Conservation (phyloP, 164 flowering plant species). For the Amborella trichopoda region DNA sequence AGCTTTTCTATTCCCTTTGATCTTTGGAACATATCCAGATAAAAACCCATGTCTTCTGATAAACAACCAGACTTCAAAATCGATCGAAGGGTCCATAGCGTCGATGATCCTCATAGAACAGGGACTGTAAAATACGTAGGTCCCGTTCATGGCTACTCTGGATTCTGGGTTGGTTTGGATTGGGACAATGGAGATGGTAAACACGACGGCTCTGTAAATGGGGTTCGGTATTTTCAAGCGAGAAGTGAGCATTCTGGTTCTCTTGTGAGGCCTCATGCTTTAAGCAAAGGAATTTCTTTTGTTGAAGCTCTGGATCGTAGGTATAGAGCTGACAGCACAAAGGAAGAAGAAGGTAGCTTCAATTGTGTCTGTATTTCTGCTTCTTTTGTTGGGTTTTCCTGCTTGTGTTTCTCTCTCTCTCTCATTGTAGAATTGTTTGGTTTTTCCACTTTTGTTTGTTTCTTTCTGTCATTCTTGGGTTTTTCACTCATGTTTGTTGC, state of each 20-base stretch:
- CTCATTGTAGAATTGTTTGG: too few species aligned
- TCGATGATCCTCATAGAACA: constrained; percentile 39
- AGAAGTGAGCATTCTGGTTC: constrained; percentile 47
- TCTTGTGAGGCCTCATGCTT: constrained; percentile 50
- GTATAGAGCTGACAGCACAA: constrained; percentile 43
- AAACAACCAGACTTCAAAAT: constrained; percentile 22
- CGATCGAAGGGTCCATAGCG: constrained; percentile 60
- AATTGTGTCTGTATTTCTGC: neutral
- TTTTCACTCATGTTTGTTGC: too few species aligned
- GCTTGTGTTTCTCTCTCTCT: too few species aligned
- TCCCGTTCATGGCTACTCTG: constrained; percentile 55
- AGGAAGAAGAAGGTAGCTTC: constrained; percentile 66
- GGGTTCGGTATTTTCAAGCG: constrained; percentile 56
- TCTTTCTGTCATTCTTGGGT: too few species aligned
- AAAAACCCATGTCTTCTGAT: neutral
- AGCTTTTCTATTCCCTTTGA: too few species aligned
- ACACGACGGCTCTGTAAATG: constrained; percentile 80
- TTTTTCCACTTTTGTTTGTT: too few species aligned
- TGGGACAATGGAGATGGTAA: constrained; percentile 87
- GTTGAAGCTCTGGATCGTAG: constrained; percentile 56
- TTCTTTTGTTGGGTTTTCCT: neutral
- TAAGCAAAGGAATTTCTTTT: constrained; percentile 58
- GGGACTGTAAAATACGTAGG: constrained; percentile 80
- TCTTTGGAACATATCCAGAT: constrained; percentile 3
- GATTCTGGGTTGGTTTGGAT: constrained; percentile 84